Evolutionary conservation across 495 filamentous ascomycete species (phyloP), one percentile per base, ranked within the genome.

Genomic region (Aspergillus cristatus): DNA sequence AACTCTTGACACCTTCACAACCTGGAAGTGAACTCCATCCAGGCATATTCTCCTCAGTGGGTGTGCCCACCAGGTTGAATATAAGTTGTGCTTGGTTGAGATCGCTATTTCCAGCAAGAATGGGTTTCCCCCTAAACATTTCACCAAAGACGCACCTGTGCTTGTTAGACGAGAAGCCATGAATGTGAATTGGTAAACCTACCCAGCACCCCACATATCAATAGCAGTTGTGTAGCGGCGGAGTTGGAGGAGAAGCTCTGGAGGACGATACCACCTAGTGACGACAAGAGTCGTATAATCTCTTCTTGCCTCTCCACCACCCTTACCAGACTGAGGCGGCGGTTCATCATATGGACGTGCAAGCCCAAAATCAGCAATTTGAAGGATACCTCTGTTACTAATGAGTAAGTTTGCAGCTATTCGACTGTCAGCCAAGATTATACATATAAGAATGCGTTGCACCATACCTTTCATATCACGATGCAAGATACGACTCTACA

Each of bases 151-250:
- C 87, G 55, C 91, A 96, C 18, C 86, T 90, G 45, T 11, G 28
- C 14, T 6, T 39, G 47, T 51, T 37, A 52, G 55, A 35, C 34
- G 32, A 6, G 34, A 24, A 41, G 28, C 17, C 22, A 16, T 17
- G 18, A 29, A 30, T 34, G 15, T 18, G 20, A 10, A n/a, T 3
- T 10, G 31, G 34, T 14, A 40, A 32, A 50, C 70, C 67, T 71
- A 90, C 82, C 90, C 90, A 49, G 94, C 89, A 53, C 91, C 91
- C 91, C 91, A 99, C 70, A 97, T 74, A 60, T 99, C 91, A 55
- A 99, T 94, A 3, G 91, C 88, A 15, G 91, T 84, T 22, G 91
- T 99, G 54, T 99, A 99, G 40, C 71, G 72, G 43, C 82, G 80
- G 8, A 97, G 71, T 33, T 86, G 81, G 25, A 99, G 68, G 15